phyloP scores from a whole-genome alignment of 192 early-diverging fungal genomes.

The Chytriomyces confervae region DNA sequence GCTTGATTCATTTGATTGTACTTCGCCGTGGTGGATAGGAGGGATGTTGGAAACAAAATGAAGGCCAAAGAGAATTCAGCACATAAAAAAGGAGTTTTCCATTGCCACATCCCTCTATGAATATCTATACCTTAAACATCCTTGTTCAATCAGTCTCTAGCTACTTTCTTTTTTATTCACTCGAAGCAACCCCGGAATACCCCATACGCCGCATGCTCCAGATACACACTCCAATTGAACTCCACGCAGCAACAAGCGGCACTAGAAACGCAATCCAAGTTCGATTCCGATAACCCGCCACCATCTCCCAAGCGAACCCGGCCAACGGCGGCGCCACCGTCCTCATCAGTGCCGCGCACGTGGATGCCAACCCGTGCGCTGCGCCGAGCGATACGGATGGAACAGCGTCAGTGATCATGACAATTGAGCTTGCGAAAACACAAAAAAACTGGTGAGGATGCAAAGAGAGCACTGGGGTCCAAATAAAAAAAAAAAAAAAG shows the following conservation, averaged over 20 bases:
- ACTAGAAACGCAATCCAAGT: constrained; percentile 31
- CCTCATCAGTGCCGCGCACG: constrained; percentile 44
- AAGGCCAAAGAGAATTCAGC: too few relatives aligned
- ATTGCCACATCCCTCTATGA: too few relatives aligned
- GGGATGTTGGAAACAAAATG: constrained; percentile 25
- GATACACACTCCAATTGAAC: too few relatives aligned
- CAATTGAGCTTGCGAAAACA: constrained; percentile 30
- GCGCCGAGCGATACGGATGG: constrained; percentile 36
- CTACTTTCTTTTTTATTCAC: too few relatives aligned
- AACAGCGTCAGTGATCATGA: constrained; percentile 48
- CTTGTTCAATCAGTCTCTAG: too few relatives aligned
- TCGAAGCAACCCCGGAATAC: too few relatives aligned
- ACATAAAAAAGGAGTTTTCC: too few relatives aligned
- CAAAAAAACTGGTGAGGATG: too few relatives aligned
- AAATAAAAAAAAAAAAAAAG: not conserved
- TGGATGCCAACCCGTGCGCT: constrained; percentile 47
- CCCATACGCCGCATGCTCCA: too few relatives aligned
- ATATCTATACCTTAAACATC: too few relatives aligned
- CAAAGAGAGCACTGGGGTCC: not conserved
- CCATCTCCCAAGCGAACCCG: constrained; percentile 46
- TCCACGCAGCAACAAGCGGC: not conserved
- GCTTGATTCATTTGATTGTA: not conserved
- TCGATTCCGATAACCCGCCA: constrained; percentile 3
- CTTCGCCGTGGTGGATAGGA: constrained; percentile 21
- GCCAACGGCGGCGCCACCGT: constrained; percentile 47